Evolutionary conservation across 495 filamentous ascomycete genomes (phyloP), one percentile per base, ranked within the genome.

Genomic region (Gamarada debralockiae): DNA sequence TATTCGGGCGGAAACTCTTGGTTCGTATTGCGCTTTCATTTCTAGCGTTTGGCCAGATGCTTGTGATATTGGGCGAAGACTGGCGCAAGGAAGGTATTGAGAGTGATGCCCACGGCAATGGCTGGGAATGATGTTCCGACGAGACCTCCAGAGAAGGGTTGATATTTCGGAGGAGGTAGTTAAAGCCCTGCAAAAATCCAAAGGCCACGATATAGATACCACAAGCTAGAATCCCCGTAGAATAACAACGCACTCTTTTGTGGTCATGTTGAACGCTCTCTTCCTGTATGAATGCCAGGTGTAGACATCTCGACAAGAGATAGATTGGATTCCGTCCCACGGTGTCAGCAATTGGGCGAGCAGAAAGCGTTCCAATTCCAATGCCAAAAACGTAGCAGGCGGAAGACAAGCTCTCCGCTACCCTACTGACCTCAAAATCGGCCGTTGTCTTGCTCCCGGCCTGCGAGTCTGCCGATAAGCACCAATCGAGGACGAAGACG

Each of bases 251-350:
- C n/a, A n/a, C n/a, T n/a, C n/a, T n/a, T n/a, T n/a, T n/a, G n/a
- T n/a, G n/a, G n/a, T n/a, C n/a, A n/a, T n/a, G n/a, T n/a, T n/a
- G n/a, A n/a, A n/a, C n/a, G n/a, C n/a, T n/a, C n/a, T n/a, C n/a
- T n/a, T n/a, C n/a, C n/a, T n/a, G n/a, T n/a, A n/a, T n/a, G n/a
- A n/a, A n/a, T n/a, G n/a, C n/a, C n/a, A n/a, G n/a, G n/a, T n/a
- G n/a, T n/a, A n/a, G n/a, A n/a, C n/a, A n/a, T n/a, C n/a, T n/a
- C n/a, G n/a, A n/a, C n/a, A n/a, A n/a, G n/a, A 72, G 53, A 25
- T 70, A 70, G 1, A 55, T 63, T 3, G 65, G 64, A 42, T 67
- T 71, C 17, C 69, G 58, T 0, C 69, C 69, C 17, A 66, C 56
- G 3, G 66, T 67, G 40, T 70, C 69, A 2, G 69, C 70, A 1